phyloP scores from a whole-genome alignment of 2,329 filamentous ascomycete species.

The Alternaria arbusti region DNA sequence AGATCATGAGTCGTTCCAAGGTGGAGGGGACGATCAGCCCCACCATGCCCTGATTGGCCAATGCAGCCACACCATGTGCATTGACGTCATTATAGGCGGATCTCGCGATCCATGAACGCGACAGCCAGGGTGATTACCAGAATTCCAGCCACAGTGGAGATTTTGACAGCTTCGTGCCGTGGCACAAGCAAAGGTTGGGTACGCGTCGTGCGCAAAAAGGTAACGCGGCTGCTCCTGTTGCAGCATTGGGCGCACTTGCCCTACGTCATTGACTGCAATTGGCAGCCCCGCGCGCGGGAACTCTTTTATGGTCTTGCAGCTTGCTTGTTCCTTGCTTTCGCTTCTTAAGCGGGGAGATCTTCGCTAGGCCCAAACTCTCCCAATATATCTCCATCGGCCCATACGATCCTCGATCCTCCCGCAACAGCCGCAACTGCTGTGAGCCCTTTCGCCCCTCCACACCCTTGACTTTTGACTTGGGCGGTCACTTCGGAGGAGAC shows the following conservation, averaged over 20 bases:
- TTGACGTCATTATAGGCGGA: slow-evolving; percentile 23
- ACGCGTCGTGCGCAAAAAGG: slow-evolving; percentile 14
- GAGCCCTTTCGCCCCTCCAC: slow-evolving; percentile 7
- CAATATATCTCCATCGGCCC: neutral
- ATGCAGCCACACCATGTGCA: neutral
- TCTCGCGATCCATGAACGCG: slow-evolving; percentile 6
- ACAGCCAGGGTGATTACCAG: slow-evolving; percentile 9
- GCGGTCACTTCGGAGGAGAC: slow-evolving; percentile 7
- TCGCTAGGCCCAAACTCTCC: slow-evolving; percentile 1
- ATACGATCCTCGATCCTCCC: slow-evolving; percentile 1
- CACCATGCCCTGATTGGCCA: slow-evolving; percentile 17
- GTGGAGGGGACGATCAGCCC: slow-evolving; percentile 10
- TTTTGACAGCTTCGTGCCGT: slow-evolving; percentile 2
- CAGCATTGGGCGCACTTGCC: neutral
- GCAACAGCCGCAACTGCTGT: slow-evolving; percentile 17
- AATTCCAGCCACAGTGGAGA: slow-evolving; percentile 25
- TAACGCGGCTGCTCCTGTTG: slow-evolving; percentile 18
- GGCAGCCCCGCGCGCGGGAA: slow-evolving; percentile 7
- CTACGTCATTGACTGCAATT: slow-evolving; percentile 26
- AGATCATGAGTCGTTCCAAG: slow-evolving; percentile 11
- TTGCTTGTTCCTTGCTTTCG: slow-evolving; percentile 26
- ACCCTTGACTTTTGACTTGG: neutral
- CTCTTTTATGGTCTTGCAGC: slow-evolving; percentile 6
- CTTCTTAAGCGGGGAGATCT: slow-evolving; percentile 11
- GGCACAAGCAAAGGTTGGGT: slow-evolving; percentile 7